Conservation (phyloP, 1,284 basidiomycete species). For the Entoloma clypeatum region DNA sequence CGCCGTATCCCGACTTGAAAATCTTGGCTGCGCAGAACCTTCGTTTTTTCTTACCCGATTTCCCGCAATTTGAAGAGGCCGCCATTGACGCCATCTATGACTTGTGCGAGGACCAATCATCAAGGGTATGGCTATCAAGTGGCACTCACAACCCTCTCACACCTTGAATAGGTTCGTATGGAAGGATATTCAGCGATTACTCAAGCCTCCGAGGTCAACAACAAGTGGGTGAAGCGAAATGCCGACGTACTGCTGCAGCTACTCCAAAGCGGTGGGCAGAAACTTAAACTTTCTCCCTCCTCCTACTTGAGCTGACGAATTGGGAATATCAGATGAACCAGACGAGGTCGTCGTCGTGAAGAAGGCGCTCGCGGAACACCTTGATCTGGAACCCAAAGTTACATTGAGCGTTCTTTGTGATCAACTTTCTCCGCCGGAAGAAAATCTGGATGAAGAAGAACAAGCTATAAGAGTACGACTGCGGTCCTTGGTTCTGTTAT, state of each 20-base stretch:
- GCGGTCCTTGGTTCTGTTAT: slow-evolving; percentile 54
- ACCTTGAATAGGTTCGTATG: slow-evolving; percentile 53
- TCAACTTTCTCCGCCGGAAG: slow-evolving; percentile 53
- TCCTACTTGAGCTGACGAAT: slow-evolving; percentile 6
- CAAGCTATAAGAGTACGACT: slow-evolving; percentile 52
- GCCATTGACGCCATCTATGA: slow-evolving; percentile 74
- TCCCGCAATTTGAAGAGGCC: slow-evolving; percentile 65
- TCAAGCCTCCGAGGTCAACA: slow-evolving; percentile 54
- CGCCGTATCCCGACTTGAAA: slow-evolving; percentile 39
- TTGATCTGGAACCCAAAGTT: slow-evolving; percentile 57
- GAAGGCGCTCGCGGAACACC: slow-evolving; percentile 54
- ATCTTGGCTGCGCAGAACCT: slow-evolving; percentile 57
- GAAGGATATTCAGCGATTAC: slow-evolving; percentile 64
- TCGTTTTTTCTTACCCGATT: slow-evolving; percentile 56
- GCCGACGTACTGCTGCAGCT: slow-evolving; percentile 69
- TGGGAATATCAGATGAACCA: slow-evolving; percentile 48
- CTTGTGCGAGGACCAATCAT: slow-evolving; percentile 64
- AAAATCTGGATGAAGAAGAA: slow-evolving; percentile 55
- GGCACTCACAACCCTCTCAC: slow-evolving; percentile 9
- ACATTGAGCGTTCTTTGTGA: slow-evolving; percentile 67
- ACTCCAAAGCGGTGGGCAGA: slow-evolving; percentile 63
- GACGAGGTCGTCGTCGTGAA: slow-evolving; percentile 62
- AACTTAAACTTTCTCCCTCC: neutral
- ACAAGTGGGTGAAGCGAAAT: slow-evolving; percentile 63
- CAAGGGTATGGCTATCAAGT: slow-evolving; percentile 36